Percentiles rank a stretch among this genome's conserved stretches.
phyloP scores from a whole-genome alignment of 2,329 filamentous ascomycete genomes.

The Samsoniella hepiali region DNA sequence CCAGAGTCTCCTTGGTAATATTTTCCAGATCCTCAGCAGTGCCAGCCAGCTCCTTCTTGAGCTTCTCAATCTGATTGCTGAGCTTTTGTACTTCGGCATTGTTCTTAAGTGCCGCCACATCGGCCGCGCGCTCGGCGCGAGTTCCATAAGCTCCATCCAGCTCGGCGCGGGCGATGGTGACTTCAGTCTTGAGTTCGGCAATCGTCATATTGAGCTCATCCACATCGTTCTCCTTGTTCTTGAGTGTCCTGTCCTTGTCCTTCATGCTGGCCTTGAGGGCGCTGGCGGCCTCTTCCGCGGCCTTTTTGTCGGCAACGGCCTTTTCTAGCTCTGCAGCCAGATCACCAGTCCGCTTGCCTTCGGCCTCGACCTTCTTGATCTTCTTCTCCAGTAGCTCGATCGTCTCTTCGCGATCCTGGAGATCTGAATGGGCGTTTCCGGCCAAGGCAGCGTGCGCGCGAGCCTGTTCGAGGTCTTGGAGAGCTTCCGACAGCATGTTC shows the following conservation, averaged over 20 bases:
- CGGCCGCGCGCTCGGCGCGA: conserved; percentile 56
- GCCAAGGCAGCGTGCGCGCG: conserved; percentile 27
- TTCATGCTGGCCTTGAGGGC: conserved; percentile 24
- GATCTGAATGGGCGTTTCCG: conserved; percentile 28
- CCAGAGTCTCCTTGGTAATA: conserved; percentile 51
- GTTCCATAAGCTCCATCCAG: conserved; percentile 60
- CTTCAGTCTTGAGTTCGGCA: conserved; percentile 59
- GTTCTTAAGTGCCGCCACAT: conserved; percentile 53
- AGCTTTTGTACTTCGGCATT: conserved; percentile 45
- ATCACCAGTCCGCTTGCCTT: conserved; percentile 29
- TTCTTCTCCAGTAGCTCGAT: conserved; percentile 44
- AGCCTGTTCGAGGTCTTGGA: conserved; percentile 46
- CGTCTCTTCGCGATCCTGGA: conserved; percentile 43
- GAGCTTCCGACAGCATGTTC: conserved; percentile 46
- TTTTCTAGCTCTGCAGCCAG: conserved; percentile 31
- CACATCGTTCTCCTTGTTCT: conserved; percentile 49
- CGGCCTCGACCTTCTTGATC: conserved; percentile 31
- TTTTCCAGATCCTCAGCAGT: conserved; percentile 52
- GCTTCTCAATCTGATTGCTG: conserved; percentile 45
- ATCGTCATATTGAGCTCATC: conserved; percentile 50
- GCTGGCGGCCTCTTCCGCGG: conserved; percentile 19
- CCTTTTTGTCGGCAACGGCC: conserved; percentile 23
- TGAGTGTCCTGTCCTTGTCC: conserved; percentile 42
- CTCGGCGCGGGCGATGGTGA: conserved; percentile 59
- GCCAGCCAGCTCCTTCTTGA: conserved; percentile 49